Evolutionary conservation across 257 asterid species (phyloP).

Genomic region (Paraleonurus japonicus): DNA sequence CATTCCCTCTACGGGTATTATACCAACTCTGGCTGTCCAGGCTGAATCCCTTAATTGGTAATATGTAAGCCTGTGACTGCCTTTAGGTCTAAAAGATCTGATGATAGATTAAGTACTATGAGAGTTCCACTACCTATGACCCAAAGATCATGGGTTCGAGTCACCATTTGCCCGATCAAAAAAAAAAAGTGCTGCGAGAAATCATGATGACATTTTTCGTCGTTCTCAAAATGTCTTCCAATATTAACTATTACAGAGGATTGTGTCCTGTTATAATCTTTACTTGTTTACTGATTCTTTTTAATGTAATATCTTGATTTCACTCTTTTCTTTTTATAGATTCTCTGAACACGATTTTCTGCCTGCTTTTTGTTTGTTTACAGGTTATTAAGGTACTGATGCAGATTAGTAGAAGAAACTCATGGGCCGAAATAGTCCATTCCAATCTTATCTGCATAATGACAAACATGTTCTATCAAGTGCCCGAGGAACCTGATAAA

Average conservation of each 20-base stretch:
- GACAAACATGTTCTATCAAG: slow-evolving; percentile 88
- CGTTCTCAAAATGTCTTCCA: not conserved
- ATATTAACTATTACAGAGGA: not conserved
- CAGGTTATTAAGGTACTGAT: slow-evolving; percentile 88
- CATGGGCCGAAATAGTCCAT: slow-evolving; percentile 97
- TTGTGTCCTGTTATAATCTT: not conserved
- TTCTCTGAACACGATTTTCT: not conserved
- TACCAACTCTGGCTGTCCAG: not conserved
- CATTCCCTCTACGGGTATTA: slow-evolving; percentile 3
- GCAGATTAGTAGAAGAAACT: slow-evolving; percentile 78
- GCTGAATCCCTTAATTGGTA: not conserved
- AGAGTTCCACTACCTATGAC: too few relatives aligned
- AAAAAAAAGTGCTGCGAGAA: too few relatives aligned
- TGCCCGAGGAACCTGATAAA: slow-evolving; percentile 63
- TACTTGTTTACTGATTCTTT: not conserved
- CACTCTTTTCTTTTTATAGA: not conserved
- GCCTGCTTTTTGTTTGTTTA: slow-evolving; percentile 22
- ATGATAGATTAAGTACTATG: not conserved
- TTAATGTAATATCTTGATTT: not conserved
- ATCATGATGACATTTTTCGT: not conserved
- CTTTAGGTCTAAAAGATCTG: slow-evolving; percentile 1
- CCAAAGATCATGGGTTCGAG: too few relatives aligned
- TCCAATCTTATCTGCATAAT: slow-evolving; percentile 93
- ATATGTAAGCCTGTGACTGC: not conserved
- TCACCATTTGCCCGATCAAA: too few relatives aligned